phyloP scores from a whole-genome alignment of 257 asterid genomes.

The Gynochthodes officinalis region DNA sequence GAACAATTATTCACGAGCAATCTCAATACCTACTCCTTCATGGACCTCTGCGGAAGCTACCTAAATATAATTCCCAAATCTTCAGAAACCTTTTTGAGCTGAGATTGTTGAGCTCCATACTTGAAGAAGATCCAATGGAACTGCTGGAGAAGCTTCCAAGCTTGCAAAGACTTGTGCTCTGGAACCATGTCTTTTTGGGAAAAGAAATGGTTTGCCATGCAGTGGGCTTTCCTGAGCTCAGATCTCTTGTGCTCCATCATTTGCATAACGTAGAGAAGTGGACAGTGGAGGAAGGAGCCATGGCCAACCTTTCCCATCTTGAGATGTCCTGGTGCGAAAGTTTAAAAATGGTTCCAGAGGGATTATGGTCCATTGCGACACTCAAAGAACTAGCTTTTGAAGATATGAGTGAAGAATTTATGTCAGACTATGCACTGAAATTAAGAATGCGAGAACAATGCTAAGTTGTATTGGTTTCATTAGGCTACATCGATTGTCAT shows the following conservation, averaged over 20 bases:
- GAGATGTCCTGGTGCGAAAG: neutral
- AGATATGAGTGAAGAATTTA: no score
- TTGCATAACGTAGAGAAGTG: neutral
- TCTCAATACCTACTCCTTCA: neutral
- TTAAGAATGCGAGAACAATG: no score
- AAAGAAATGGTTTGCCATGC: slow-evolving; percentile 2
- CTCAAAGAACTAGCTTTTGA: no score
- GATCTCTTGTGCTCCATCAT: neutral
- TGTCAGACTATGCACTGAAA: no score
- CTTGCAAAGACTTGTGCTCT: neutral
- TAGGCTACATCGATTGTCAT: no score
- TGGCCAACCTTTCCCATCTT: slow-evolving; percentile 16
- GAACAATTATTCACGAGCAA: neutral
- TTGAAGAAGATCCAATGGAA: slow-evolving; percentile 22
- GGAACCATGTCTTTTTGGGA: neutral
- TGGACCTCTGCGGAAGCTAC: neutral
- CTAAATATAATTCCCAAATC: neutral
- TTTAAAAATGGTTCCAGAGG: neutral
- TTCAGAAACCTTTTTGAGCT: neutral
- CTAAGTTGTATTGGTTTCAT: no score
- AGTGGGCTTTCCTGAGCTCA: slow-evolving; percentile 12
- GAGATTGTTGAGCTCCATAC: neutral
- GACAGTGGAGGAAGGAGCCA: slow-evolving; percentile 16
- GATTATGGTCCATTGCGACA: neutral
- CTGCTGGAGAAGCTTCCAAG: slow-evolving; percentile 14